phyloP scores from a whole-genome alignment of 768 basidiomycete species.

The Suillus americanus region DNA sequence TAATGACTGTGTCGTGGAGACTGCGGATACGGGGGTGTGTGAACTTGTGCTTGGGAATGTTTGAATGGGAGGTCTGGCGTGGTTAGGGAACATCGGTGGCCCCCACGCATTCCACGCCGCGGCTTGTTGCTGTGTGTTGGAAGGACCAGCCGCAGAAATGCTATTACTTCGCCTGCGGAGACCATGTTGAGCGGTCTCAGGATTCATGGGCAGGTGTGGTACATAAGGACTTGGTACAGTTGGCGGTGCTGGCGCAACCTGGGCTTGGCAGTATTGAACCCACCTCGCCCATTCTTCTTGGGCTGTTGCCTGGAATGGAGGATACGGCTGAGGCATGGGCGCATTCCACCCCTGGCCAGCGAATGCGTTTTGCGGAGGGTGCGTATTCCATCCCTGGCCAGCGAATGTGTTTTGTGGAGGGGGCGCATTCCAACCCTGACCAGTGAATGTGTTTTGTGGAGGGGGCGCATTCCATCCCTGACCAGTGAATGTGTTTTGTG shows the following conservation, averaged over 20 bases:
- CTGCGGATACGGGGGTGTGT: conserved; percentile 17
- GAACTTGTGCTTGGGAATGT: conserved; percentile 16
- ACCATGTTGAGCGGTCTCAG: conserved; percentile 5
- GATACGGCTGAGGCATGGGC: background rate
- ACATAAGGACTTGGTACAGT: conserved; percentile 31
- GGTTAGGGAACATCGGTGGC: conserved; percentile 19
- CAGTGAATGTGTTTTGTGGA: conserved; percentile 1
- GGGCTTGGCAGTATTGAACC: conserved; percentile 4
- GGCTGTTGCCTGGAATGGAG: conserved; percentile 3
- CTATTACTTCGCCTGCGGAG: conserved; percentile 10
- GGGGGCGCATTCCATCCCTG: conserved; percentile 9
- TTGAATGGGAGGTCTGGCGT: conserved; percentile 16
- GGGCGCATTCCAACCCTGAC: conserved; percentile 7
- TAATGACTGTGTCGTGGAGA: background rate
- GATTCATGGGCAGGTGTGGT: conserved; percentile 18
- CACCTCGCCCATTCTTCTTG: conserved; percentile 11
- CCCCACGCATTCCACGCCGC: conserved; percentile 16
- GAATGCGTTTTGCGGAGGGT: background rate
- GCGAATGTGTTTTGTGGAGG: conserved; percentile 1
- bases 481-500: conserved; percentile 1
- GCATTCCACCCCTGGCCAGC: conserved; percentile 14
- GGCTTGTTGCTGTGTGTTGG: conserved; percentile 13
- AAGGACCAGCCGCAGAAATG: background rate
- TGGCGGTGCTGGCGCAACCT: conserved; percentile 14
- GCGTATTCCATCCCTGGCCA: conserved; percentile 12